Percentiles rank a stretch among this genome's conserved stretches.
Evolutionary conservation across 495 filamentous ascomycete species (phyloP).

Genomic region (Xanthoparmelia taractica): DNA sequence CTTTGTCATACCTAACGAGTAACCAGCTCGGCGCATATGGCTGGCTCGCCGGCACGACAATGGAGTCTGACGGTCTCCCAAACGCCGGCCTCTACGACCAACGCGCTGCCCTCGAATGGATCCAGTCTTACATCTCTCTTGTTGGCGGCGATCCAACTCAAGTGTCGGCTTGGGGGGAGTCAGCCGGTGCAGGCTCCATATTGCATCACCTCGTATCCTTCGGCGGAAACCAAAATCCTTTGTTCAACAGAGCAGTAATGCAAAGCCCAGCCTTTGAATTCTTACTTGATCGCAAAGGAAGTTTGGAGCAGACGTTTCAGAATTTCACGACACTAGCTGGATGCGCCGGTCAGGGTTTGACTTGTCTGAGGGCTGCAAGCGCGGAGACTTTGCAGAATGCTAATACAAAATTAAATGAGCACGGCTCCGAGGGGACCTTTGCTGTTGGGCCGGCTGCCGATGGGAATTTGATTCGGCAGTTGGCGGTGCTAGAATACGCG

Average conservation of each 20-base stretch:
- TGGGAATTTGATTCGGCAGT: conserved; percentile 38
- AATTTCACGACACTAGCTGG: conserved; percentile 40
- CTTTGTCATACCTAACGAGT: conserved; percentile 23
- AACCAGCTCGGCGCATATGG: conserved; percentile 46
- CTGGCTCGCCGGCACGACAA: conserved; percentile 45
- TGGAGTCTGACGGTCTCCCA: conserved; percentile 39
- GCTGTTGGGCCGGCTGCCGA: conserved; percentile 41
- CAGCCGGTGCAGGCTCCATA: conserved; percentile 37
- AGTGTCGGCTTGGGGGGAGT: conserved; percentile 41
- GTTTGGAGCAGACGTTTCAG: conserved; percentile 35
- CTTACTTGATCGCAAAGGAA: conserved; percentile 35
- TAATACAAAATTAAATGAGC: conserved; percentile 34
- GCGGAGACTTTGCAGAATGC: conserved; percentile 33
- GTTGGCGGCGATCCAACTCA: conserved; percentile 40
- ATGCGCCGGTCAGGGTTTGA: conserved; percentile 38
- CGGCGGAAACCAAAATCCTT: conserved; percentile 38
- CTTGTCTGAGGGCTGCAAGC: conserved; percentile 37
- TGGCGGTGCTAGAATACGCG: conserved; percentile 38
- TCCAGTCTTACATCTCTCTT: conserved; percentile 34
- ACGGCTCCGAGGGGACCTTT: conserved; percentile 34
- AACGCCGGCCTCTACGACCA: conserved; percentile 48
- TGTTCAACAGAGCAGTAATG: conserved; percentile 40
- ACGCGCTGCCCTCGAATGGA: conserved; percentile 37
- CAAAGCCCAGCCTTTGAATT: conserved; percentile 43
- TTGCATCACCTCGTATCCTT: conserved; percentile 36